These are phyloP conservation scores for Saccharomyces cerevisiae DNA, from an alignment of 805 yeast genomes.

Conservation along the genomic window DNA sequence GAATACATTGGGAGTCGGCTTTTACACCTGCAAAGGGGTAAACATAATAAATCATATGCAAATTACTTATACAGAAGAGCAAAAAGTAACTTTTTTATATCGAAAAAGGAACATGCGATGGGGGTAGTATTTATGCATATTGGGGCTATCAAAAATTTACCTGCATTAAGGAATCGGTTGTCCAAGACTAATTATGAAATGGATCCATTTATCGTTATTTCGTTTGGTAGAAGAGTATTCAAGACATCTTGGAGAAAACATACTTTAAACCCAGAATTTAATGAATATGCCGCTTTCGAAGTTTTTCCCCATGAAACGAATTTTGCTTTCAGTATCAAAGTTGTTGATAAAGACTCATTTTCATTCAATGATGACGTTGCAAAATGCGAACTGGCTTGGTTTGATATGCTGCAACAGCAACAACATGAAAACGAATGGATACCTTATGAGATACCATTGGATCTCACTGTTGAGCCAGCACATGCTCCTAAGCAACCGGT, in stretches of 20 bases:
- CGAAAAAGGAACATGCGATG: conserved; percentile 27
- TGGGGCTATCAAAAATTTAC: conserved; percentile 64
- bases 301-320: conserved; percentile 55
- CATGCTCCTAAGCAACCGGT: conserved; percentile 32
- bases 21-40: conserved; percentile 3
- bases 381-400: conserved; percentile 46
- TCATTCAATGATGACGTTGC: conserved; percentile 83
- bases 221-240: conserved; percentile 82
- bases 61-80: conserved; percentile 5
- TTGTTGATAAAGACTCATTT: conserved; percentile 77
- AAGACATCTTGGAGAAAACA: conserved; percentile 81
- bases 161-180: conserved; percentile 58
- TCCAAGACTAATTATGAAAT: conserved; percentile 72
- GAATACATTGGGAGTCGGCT: conserved; percentile 5
- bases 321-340: conserved; percentile 60
- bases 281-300: conserved; percentile 75
- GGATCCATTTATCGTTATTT: conserved; percentile 92
- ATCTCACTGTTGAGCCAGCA: conserved; percentile 16
- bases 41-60: conserved; percentile 28
- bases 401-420: conserved; percentile 34
- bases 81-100: conserved; percentile 19
- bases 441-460: conserved; percentile 33
- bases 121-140: conserved; percentile 80
- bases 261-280: conserved; percentile 71
- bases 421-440: conserved; percentile 21